These are phyloP conservation scores for Ilex asprella DNA, from an alignment of 257 asterid genomes.

Conservation along the genomic window DNA sequence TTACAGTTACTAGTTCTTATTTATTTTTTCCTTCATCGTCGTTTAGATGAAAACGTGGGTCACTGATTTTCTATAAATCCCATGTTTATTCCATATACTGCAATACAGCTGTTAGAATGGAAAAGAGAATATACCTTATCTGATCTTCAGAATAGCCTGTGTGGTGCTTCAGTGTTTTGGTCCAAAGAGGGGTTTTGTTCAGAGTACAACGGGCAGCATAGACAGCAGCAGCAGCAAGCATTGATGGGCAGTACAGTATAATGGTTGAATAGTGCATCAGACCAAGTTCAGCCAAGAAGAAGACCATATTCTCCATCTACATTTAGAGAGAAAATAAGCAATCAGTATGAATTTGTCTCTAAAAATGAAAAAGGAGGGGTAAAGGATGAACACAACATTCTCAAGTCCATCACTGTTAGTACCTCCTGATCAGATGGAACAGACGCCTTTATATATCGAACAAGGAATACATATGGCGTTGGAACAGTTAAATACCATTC, in stretches of 20 bases:
- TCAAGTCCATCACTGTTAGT: too few relatives aligned
- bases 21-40: too few relatives aligned
- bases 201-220: background rate
- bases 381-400: too few relatives aligned
- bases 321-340: background rate
- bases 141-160: background rate
- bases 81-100: too few relatives aligned
- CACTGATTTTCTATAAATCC: too few relatives aligned
- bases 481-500: conserved; percentile 64
- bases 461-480: conserved; percentile 50
- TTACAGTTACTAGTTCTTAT: too few relatives aligned
- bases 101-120: background rate
- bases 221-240: background rate
- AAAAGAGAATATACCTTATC: background rate
- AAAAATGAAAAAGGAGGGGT: too few relatives aligned
- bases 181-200: background rate
- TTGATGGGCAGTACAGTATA: background rate
- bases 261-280: background rate
- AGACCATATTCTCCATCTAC: conserved; percentile 5
- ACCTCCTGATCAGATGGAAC: conserved; percentile 40
- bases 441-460: conserved; percentile 49
- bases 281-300: conserved; percentile 1
- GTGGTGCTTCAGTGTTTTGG: background rate
- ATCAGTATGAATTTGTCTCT: too few relatives aligned
- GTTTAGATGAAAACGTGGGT: too few relatives aligned